phyloP scores from a whole-genome alignment of 2,329 filamentous ascomycete species.

The Phialocephala subalpina region DNA sequence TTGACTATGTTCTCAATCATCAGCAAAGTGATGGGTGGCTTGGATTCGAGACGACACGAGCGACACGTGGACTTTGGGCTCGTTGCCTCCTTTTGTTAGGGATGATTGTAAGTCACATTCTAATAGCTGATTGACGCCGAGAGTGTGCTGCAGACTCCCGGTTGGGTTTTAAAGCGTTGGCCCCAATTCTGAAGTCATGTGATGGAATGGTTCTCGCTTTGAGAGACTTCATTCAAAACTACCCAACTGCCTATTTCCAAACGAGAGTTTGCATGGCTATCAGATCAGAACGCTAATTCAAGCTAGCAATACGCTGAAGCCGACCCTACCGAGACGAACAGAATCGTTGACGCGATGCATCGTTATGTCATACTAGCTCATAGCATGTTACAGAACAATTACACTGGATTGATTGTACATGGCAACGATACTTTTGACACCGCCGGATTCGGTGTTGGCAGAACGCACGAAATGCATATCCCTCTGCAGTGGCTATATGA shows the following conservation, averaged over 20 bases:
- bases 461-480: slow-evolving; percentile 40
- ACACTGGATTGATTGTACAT: slow-evolving; percentile 2
- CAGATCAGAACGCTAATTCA: background rate
- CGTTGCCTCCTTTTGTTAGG: slow-evolving; percentile 16
- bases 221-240: too few species aligned
- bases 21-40: slow-evolving; percentile 65
- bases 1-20: slow-evolving; percentile 56
- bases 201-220: too few species aligned
- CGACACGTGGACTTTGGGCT: slow-evolving; percentile 34
- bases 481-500: slow-evolving; percentile 49
- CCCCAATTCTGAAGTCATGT: too few species aligned
- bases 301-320: background rate
- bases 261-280: background rate
- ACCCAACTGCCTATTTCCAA: too few species aligned
- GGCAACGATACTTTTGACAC: background rate
- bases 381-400: slow-evolving; percentile 12
- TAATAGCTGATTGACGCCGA: background rate
- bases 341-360: slow-evolving; percentile 1
- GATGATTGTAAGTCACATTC: background rate
- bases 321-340: background rate
- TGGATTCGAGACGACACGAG: slow-evolving; percentile 54
- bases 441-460: slow-evolving; percentile 20
- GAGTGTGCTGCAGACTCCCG: background rate
- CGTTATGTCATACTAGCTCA: background rate
- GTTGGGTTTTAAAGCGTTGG: background rate